Evolutionary conservation across 495 filamentous ascomycete genomes (phyloP).

Genomic region (Copromyces sp.): DNA sequence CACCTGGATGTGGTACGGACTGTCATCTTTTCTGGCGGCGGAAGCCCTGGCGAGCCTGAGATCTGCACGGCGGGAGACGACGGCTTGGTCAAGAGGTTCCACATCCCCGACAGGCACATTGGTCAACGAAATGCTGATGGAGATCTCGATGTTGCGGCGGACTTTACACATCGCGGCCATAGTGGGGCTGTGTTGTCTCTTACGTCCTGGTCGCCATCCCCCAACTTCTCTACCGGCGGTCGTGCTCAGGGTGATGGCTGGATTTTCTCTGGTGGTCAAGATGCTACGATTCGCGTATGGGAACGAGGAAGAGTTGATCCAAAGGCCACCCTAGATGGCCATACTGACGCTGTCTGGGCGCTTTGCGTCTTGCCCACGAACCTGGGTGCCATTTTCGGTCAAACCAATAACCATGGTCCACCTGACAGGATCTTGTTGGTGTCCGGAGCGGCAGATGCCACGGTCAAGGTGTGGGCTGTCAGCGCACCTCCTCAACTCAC

Average conservation of each 20-base stretch:
- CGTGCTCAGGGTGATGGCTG: constrained; percentile 82
- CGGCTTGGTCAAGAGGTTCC: constrained; percentile 91
- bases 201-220: constrained; percentile 72
- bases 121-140: constrained; percentile 39
- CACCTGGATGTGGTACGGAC: constrained; percentile 89
- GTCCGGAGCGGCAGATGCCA: constrained; percentile 84
- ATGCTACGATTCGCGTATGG: constrained; percentile 89
- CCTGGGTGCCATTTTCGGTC: constrained; percentile 65
- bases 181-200: constrained; percentile 79
- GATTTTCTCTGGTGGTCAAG: constrained; percentile 96
- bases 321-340: constrained; percentile 87
- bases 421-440: constrained; percentile 81
- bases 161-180: constrained; percentile 93
- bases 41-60: constrained; percentile 87
- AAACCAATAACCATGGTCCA: constrained; percentile 55
- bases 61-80: constrained; percentile 96
- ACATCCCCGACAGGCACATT: constrained; percentile 62
- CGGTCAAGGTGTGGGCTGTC: constrained; percentile 87
- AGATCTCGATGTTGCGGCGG: constrained; percentile 82
- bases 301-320: constrained; percentile 88
- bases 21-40: constrained; percentile 91
- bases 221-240: constrained; percentile 80
- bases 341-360: constrained; percentile 92
- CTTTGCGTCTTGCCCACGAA: constrained; percentile 89
- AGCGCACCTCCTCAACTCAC: constrained; percentile 80